A percentile compares a stretch with the other conserved stretches of the same genome.
phyloP scores from a whole-genome alignment of 306 rosid genomes.

The Quercus ilex region DNA sequence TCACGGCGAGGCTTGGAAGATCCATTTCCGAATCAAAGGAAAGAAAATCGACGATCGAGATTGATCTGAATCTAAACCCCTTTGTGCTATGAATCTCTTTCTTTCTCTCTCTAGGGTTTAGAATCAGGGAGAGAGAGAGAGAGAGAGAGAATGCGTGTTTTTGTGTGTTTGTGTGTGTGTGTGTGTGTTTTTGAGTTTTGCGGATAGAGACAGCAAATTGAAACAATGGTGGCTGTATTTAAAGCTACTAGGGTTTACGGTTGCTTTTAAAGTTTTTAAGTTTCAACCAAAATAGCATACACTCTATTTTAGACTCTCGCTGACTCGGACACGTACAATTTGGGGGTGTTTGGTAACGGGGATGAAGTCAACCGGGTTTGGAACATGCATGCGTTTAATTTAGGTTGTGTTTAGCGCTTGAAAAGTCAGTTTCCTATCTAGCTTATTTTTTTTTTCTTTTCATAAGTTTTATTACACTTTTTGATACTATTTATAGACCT shows the following conservation, averaged over 20 bases:
- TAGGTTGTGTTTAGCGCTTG: too few species aligned
- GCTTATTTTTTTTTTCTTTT: too few species aligned
- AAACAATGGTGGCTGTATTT: conserved; percentile 36
- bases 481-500: rapidly evolving
- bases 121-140: conserved; percentile 10
- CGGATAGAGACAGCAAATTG: not conserved
- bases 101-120: conserved; percentile 41
- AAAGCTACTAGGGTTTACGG: conserved; percentile 72
- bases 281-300: not conserved
- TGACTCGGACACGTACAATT: too few species aligned
- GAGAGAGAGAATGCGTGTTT: conserved; percentile 7
- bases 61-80: conserved; percentile 43
- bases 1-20: conserved; percentile 60
- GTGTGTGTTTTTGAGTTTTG: not conserved
- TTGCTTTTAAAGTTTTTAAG: conserved; percentile 24
- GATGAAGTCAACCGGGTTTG: too few species aligned
- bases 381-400: too few species aligned
- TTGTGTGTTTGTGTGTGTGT: too few species aligned
- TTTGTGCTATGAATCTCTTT: not conserved
- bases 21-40: conserved; percentile 47
- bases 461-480: rapidly evolving
- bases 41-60: conserved; percentile 12
- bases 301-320: not conserved
- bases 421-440: too few species aligned
- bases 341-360: too few species aligned